Evolutionary conservation across 257 asterid genomes (phyloP), one percentile per base, ranked within the genome.

Genomic region (Solanum verrucosum): DNA sequence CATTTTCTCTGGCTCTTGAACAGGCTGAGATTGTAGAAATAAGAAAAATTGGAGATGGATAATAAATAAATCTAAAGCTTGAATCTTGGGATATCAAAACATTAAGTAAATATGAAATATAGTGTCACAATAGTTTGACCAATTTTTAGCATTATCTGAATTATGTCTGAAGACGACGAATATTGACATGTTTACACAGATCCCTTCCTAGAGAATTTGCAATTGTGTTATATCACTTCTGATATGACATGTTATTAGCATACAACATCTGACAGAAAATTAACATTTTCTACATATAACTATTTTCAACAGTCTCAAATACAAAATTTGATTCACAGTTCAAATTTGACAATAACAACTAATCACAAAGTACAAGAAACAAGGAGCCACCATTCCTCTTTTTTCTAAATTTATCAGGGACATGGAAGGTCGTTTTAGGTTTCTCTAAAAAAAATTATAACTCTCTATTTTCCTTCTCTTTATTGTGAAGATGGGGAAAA

Each of bases 1-100:
- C 99, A 97, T 97, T 92, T 95, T 97, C 91, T 90, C 92, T 82
- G 99, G 99, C 87, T 94, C 98, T 93, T 93, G 98, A 89, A 97
- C 98, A 34, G 99, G 98, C 98, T 97, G 98, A 92, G 87, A 90
- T 46, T 42, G 75, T 75, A 87, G 40, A 67, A 86, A 56, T 72
- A 88, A 79, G 59, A 70, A 49, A 87, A 82, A 27, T 25, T 67
- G 21, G 42, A 27, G 31, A 59, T 6, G 33, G 63, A 85, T 23
- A 67, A 56, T 13, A 16, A 38, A 49, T 72, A 38, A 86, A 73
- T 52, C 37, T 82, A 46, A 81, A 81, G 25, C 68, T 29, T 46
- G 85, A 10, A 46, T 42, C 15, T 29, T 29, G 60, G 11, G 38
- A 46, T 29, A 81, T 81, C 85, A 46, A 46, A 81, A 44, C 65